Base-by-base conservation (phyloP, 176 grass and related monocot genomes). In the Lolium perenne region DNA sequence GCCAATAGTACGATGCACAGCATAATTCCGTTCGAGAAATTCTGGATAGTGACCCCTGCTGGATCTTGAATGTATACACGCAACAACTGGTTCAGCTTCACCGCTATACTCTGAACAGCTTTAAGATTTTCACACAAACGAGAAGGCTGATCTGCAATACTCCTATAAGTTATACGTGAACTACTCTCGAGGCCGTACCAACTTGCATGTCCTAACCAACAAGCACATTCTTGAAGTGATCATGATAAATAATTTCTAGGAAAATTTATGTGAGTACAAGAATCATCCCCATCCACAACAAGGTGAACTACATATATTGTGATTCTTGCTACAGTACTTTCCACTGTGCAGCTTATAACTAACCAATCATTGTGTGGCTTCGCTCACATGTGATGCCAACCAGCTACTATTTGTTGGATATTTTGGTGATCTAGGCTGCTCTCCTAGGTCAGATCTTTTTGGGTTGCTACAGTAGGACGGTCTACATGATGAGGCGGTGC, bases 311-410 rank as follows among this genome's bases (percentile, higher is more conserved):
- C 41, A 43, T 43, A 50, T 16, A 65, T 8, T 4, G 83, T 61
- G 59, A 69, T 87, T 84, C 68, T n/a, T 40, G 41, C 69, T 53
- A 80, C 76, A 80, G 80, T 22, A 18, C 38, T 38, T 15, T 15
- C 55, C 38, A 69, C 59, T 71, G 79, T 80, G 55, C 17, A 53
- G 61, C 68, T 87, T 81, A 80, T 60, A 91, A 80, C 81, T 80
- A 80, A 91, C 81, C 76, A 69, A 91, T 87, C 60, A 84, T 80
- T 84, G 21, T 22, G 59, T 65, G 81, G 69, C 61, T 80, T 81
- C 51, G 49, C 61, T 41, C 60, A 13, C 89, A 54, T 26, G n/a
- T 84, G 81, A 81, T 87, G 76, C 81, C 67, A 75, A 74, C 59
- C 48, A 51, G 48, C 22, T 78, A 82, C 25, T 82, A n/a, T n/a